These are phyloP conservation scores for Lactarius hatsudake DNA, from an alignment of 768 basidiomycete species.

Conservation along the genomic window DNA sequence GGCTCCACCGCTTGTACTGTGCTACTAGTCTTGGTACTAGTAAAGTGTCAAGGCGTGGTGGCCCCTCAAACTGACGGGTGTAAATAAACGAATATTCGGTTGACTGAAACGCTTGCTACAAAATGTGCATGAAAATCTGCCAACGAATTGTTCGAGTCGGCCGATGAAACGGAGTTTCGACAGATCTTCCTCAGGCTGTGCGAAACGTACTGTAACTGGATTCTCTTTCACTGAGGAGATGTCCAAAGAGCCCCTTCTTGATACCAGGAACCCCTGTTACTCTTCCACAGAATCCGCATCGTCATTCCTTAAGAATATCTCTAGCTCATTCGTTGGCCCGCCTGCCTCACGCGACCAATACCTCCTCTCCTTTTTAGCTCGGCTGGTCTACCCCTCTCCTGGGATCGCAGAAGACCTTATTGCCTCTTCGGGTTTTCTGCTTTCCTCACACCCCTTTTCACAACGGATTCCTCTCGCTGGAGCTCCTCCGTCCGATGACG, in stretches of 20 bases:
- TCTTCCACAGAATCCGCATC: constrained; percentile 12
- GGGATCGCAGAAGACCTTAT: not conserved
- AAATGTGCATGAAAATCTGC: not conserved
- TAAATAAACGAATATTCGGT: too few species aligned
- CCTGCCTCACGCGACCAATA: constrained; percentile 25
- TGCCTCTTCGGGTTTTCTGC: constrained; percentile 4
- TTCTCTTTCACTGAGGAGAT: not conserved
- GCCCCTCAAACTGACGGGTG: too few species aligned
- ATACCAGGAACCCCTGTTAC: constrained; percentile 20
- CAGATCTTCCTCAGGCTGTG: not conserved
- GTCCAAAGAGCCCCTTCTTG: constrained; percentile 5
- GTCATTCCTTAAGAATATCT: constrained; percentile 12
- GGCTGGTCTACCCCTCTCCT: constrained; percentile 19
- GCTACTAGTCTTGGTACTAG: not conserved
- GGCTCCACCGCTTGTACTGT: too few species aligned
- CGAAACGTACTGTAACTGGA: not conserved
- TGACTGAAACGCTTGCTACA: too few species aligned
- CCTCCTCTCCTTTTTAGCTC: constrained; percentile 21
- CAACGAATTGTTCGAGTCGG: not conserved
- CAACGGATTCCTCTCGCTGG: not conserved
- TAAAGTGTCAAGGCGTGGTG: not conserved
- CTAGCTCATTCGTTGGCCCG: constrained; percentile 7
- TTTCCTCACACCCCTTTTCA: constrained; percentile 2
- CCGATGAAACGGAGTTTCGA: constrained; percentile 9
- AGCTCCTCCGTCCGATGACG: not conserved